Evolutionary conservation across 495 filamentous ascomycete genomes (phyloP), one percentile per base, ranked within the genome.

Genomic region (Polyplosphaeria fusca): DNA sequence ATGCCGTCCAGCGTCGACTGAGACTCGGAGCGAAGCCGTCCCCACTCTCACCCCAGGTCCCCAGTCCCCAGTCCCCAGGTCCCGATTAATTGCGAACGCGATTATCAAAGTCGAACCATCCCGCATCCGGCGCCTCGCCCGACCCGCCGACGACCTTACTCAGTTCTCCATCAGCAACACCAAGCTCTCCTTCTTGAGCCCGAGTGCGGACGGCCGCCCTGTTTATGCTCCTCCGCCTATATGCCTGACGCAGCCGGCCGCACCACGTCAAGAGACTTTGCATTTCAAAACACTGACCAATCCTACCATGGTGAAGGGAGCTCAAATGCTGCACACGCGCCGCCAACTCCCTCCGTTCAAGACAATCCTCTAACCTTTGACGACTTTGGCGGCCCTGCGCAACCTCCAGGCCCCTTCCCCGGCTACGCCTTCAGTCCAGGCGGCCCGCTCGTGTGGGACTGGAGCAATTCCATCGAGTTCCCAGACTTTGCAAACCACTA

Each of bases 401-500:
- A 54, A 38, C 35, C 51, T 26, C 32, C 45, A 7, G 40, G 40
- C 24, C 55, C 48, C 18, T 61, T 65, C 52, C 27, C 57, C 9
- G 24, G 20, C 20, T 62, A 42, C 55, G 49, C 38, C 27, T 58
- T 50, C 55, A 63, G 39, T 42, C 45, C 56, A 16, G 43, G 48
- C 16, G 64, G 49, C 4, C 55, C 64, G 44, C 50, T 67, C 24
- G 47, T 61, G 9, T 69, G 67, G 67, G 65, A 68, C 45, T 70
- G 65, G 67, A 61, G 63, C 41, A 62, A 52, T 45, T 48, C 65
- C 24, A 50, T 67, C 39, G 61, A 53, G 16, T 59, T 70, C 45
- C 43, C 52, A 12, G 69, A 70, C 20, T 63, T 67, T 35, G 47
- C 64, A 5, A 61, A 62, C 32, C 58, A 66, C 49, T 72, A 69